Conservation (phyloP, 768 basidiomycete species). For the Boletellus emodensis region DNA sequence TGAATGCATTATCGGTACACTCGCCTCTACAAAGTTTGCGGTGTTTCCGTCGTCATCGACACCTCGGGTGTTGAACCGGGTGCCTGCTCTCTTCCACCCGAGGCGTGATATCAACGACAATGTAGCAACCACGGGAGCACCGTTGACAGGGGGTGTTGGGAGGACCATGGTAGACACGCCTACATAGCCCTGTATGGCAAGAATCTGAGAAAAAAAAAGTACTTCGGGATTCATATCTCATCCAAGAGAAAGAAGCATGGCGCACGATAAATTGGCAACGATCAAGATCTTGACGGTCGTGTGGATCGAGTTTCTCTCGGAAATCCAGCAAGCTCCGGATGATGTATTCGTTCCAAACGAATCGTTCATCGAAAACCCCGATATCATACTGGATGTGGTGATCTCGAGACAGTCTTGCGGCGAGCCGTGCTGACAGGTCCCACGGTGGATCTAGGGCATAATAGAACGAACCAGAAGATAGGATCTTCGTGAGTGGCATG, state of each 20-base stretch:
- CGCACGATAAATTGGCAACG: conserved; percentile 79
- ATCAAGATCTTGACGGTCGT: conserved; percentile 74
- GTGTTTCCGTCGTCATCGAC: conserved; percentile 94
- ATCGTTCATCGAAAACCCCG: conserved; percentile 73
- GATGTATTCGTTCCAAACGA: conserved; percentile 95
- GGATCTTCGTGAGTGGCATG: conserved; percentile 80
- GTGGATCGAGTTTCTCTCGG: conserved; percentile 66
- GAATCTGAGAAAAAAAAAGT: conserved; percentile 45
- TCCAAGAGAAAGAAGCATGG: conserved; percentile 12
- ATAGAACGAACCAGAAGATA: conserved; percentile 92
- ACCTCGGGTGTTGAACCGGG: conserved; percentile 94
- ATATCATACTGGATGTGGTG: conserved; percentile 43
- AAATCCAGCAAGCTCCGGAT: conserved; percentile 86
- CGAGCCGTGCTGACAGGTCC: conserved; percentile 85
- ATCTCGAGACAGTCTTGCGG: conserved; percentile 60
- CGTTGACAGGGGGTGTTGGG: conserved; percentile 70
- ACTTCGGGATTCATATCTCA: conserved; percentile 3
- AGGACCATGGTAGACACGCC: conserved; percentile 77
- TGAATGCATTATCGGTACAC: conserved; percentile 16
- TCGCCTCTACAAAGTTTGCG: conserved; percentile 94
- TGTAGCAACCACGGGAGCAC: conserved; percentile 68
- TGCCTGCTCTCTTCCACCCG: conserved; percentile 94
- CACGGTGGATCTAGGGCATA: conserved; percentile 79
- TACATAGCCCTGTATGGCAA: conserved; percentile 92
- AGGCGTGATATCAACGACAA: conserved; percentile 82